These are phyloP conservation scores for Trichoderma afroharzianum DNA, from an alignment of 2,329 filamentous ascomycete species.

Conservation along the genomic window DNA sequence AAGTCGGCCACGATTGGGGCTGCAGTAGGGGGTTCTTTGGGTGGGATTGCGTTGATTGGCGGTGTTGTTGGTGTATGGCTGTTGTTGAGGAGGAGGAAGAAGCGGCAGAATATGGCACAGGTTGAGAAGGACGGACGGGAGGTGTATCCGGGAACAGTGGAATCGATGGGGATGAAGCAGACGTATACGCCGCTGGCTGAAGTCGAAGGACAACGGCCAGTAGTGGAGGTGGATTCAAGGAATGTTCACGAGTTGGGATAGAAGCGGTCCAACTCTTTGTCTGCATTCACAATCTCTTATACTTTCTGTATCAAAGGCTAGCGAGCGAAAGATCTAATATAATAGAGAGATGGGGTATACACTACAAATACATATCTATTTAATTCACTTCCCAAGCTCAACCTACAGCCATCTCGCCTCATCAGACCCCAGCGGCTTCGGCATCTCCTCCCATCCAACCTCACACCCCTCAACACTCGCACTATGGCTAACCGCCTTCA, in stretches of 20 bases:
- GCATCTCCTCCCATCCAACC: slow-evolving; percentile 50
- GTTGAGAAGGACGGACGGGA: neutral
- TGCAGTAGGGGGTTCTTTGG: neutral
- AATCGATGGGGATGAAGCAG: neutral
- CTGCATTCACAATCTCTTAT: neutral
- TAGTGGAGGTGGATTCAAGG: neutral
- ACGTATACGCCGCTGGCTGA: neutral
- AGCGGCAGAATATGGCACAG: neutral
- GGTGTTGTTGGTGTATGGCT: neutral
- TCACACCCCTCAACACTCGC: slow-evolving; percentile 43
- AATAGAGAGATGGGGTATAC: neutral
- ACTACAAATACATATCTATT: neutral
- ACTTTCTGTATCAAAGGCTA: neutral
- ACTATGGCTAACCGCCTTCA: slow-evolving; percentile 47
- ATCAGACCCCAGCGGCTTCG: slow-evolving; percentile 46
- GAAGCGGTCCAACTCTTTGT: neutral
- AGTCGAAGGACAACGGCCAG: neutral
- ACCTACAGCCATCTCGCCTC: slow-evolving; percentile 36
- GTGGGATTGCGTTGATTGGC: neutral
- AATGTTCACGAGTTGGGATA: neutral
- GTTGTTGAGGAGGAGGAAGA: neutral
- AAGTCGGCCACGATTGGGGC: neutral
- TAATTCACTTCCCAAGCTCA: neutral
- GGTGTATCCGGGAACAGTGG: neutral
- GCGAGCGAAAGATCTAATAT: neutral